Conservation (phyloP, 2,329 filamentous ascomycete species). For the Exophiala calicioides region DNA sequence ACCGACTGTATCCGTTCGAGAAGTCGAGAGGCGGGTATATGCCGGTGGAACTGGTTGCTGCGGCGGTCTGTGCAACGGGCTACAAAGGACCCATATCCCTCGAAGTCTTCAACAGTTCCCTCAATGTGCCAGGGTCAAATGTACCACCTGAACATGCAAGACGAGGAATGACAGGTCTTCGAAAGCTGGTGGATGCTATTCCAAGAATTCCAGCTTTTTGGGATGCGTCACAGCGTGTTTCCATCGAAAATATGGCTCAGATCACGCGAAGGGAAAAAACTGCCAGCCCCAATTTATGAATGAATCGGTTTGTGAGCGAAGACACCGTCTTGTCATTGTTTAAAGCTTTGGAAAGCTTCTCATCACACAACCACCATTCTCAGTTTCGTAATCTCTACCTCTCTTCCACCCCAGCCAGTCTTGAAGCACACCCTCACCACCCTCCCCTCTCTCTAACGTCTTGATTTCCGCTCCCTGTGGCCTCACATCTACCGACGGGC, state of each 20-base stretch:
- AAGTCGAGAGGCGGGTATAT: conserved; percentile 34
- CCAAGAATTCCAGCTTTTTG: conserved; percentile 32
- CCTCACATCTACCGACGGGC: no score
- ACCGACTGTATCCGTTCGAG: conserved; percentile 37
- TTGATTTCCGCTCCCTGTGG: no score
- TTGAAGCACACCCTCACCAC: no score
- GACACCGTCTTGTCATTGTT: not conserved
- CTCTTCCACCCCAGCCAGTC: no score
- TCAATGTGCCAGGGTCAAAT: conserved; percentile 27
- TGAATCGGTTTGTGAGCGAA: no score
- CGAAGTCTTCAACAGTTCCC: conserved; percentile 38
- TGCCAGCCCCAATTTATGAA: conserved; percentile 1
- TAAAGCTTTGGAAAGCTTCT: not conserved
- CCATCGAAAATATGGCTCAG: conserved; percentile 5
- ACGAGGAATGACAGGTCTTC: conserved; percentile 31
- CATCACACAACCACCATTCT: not conserved
- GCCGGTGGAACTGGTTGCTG: conserved; percentile 36
- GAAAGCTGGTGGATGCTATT: conserved; percentile 25
- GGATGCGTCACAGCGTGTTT: conserved; percentile 9
- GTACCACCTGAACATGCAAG: conserved; percentile 33
- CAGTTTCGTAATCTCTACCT: no score
- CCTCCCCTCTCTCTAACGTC: not conserved
- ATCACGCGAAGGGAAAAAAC: not conserved
- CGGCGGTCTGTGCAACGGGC: conserved; percentile 37
- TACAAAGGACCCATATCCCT: conserved; percentile 37